phyloP scores from a whole-genome alignment of 2,329 filamentous ascomycete species.

The Exophiala sp. region DNA sequence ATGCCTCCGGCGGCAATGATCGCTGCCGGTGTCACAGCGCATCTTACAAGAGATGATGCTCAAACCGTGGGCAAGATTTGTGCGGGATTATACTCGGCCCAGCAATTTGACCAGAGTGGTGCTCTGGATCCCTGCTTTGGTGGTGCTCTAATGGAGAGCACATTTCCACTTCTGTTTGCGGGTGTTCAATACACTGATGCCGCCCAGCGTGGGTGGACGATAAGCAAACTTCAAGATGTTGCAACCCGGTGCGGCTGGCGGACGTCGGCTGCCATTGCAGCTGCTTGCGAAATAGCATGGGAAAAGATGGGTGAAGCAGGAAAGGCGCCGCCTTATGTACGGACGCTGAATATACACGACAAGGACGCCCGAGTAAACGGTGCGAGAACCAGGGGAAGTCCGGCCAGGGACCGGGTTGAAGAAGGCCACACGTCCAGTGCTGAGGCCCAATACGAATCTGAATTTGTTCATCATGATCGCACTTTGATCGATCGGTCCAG shows the following conservation, averaged over 20 bases:
- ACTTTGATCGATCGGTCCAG: slow-evolving; percentile 56
- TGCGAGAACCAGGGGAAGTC: slow-evolving; percentile 45
- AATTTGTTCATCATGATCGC: slow-evolving; percentile 40
- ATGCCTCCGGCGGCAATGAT: slow-evolving; percentile 91
- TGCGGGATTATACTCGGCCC: slow-evolving; percentile 53
- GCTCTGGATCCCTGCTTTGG: slow-evolving; percentile 69
- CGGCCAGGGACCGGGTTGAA: slow-evolving; percentile 37
- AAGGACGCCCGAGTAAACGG: slow-evolving; percentile 25
- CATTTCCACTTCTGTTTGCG: slow-evolving; percentile 79
- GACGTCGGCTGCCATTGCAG: slow-evolving; percentile 71
- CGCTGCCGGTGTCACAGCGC: slow-evolving; percentile 71
- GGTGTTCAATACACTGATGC: slow-evolving; percentile 70
- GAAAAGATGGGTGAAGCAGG: slow-evolving; percentile 49
- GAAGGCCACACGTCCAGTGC: slow-evolving; percentile 5
- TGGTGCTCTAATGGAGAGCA: slow-evolving; percentile 73
- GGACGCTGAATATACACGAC: slow-evolving; percentile 33
- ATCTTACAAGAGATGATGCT: slow-evolving; percentile 64
- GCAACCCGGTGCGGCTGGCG: slow-evolving; percentile 81
- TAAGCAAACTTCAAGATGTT: slow-evolving; percentile 68
- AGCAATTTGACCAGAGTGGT: slow-evolving; percentile 36
- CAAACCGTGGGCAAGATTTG: slow-evolving; percentile 73
- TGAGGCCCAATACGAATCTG: slow-evolving; percentile 26
- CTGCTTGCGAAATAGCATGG: slow-evolving; percentile 82
- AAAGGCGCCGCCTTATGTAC: slow-evolving; percentile 66
- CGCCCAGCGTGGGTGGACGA: slow-evolving; percentile 68